These are phyloP conservation scores for Metschnikowia aberdeeniae DNA, from an alignment of 805 yeast species.

Conservation along the genomic window DNA sequence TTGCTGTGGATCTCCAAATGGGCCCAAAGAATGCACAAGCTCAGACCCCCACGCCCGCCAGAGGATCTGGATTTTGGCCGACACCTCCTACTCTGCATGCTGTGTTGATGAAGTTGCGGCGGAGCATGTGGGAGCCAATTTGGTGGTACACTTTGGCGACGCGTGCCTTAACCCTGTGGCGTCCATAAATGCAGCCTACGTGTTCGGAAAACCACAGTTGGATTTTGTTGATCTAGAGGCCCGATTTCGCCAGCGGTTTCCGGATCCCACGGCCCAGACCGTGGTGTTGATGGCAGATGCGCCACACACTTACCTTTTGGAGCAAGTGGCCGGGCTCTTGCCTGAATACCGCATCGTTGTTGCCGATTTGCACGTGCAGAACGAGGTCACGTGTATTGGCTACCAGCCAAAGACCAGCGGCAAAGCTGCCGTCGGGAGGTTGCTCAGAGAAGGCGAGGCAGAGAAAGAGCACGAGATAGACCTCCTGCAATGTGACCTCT, in stretches of 20 bases:
- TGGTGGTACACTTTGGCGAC: constrained; percentile 90
- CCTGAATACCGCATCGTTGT: constrained; percentile 22
- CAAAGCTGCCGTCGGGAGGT: constrained; percentile 17
- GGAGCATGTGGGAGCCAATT: constrained; percentile 80
- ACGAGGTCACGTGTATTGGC: constrained; percentile 39
- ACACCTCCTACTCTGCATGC: constrained; percentile 92
- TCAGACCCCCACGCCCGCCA: constrained; percentile 14
- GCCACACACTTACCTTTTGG: constrained; percentile 50
- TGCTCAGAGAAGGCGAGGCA: constrained; percentile 17
- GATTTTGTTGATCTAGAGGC: constrained; percentile 37
- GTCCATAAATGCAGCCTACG: constrained; percentile 69
- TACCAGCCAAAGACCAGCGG: constrained; percentile 21
- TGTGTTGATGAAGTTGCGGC: constrained; percentile 98
- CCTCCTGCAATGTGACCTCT: constrained; percentile 50
- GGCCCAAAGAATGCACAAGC: too few species aligned
- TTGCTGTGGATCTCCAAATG: too few species aligned
- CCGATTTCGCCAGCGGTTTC: constrained; percentile 41
- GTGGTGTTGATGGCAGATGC: constrained; percentile 74
- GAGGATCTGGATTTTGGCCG: constrained; percentile 81
- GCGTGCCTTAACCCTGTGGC: constrained; percentile 84
- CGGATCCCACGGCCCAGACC: constrained; percentile 32
- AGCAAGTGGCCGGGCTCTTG: constrained; percentile 33
- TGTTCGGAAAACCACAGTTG: constrained; percentile 66
- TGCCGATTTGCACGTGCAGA: constrained; percentile 30
- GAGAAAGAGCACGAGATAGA: constrained; percentile 21